Evolutionary conservation across 2,329 filamentous ascomycete genomes (phyloP), one percentile per base, ranked within the genome.

Genomic region (Colletotrichum tropicicola): DNA sequence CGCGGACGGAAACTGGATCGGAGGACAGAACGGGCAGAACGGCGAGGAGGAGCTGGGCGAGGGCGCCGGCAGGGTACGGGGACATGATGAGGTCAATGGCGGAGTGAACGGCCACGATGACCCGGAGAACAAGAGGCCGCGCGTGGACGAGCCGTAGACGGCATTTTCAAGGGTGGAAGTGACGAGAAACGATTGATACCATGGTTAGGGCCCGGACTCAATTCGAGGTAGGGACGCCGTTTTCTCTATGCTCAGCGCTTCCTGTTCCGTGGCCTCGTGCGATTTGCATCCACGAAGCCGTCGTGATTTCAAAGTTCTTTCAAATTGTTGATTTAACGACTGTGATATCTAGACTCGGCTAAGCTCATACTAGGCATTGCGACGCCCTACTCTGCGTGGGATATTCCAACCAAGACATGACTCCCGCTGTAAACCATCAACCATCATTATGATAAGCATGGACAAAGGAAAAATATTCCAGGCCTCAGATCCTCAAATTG

Each of bases 1-100:
- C 71, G 89, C 86, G 67, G 86, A 94, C 8, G 93, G 93, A 3
- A 94, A 95, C 73, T 95, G 91, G 87, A 91, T 92, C 68, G 86
- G 81, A 0, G 73, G 65, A 32, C 71, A 67, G 6, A 68, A 54
- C 7, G 76, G 73, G 1, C 71, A 73, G 9, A 79, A 73, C 6
- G 78, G 64, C 80, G 69, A 2, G 78, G 78, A 25, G 86, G 83
- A 82, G 59, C 79, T 91, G 19, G 90, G 90, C 45, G 89, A 89
- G 59, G 89, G 90, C 8, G 89, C 87, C 2, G 89, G 89, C 25
- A 83, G 85, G 62, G 83, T 86, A 44, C 82, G 87, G 59, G 80
- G 70, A 2, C 79, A 80, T 13, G 85, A 85, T 51, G 89, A 89
- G 68, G 75, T 82, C 12, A 87, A 86, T 23, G 81, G 74, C 21